These are phyloP conservation scores for Monilinia fructicola DNA, from an alignment of 2,329 filamentous ascomycete species.

Conservation along the genomic window DNA sequence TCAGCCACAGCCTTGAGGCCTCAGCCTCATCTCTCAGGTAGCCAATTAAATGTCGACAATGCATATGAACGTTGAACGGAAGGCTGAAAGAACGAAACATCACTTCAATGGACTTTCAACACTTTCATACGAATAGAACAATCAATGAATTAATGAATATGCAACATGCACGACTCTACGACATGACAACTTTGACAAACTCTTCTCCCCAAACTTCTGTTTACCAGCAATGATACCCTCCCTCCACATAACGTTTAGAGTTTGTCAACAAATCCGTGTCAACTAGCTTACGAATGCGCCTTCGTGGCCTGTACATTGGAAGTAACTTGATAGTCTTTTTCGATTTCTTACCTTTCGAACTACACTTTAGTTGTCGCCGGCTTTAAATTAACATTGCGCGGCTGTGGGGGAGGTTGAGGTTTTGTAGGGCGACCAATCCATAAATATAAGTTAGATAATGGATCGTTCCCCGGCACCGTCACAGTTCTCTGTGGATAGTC, in stretches of 20 bases:
- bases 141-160: conserved; percentile 18
- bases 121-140: neutral
- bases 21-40: neutral
- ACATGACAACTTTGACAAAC: neutral
- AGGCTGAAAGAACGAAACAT: conserved; percentile 26
- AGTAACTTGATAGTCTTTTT: conserved; percentile 10
- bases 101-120: neutral
- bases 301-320: conserved; percentile 29
- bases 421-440: conserved; percentile 13
- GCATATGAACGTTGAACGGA: neutral
- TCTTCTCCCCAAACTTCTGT: conserved; percentile 11
- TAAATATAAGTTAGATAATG: conserved; percentile 37
- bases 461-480: conserved; percentile 45
- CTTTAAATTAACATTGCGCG: conserved; percentile 16
- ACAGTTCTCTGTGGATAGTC: conserved; percentile 50
- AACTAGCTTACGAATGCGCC: conserved; percentile 28
- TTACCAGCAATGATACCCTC: conserved; percentile 39
- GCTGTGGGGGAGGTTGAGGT: conserved; percentile 34
- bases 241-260: conserved; percentile 36
- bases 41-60: conserved; percentile 2
- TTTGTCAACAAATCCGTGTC: conserved; percentile 31
- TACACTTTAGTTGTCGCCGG: neutral
- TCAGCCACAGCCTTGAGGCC: conserved; percentile 14
- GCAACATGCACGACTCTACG: conserved; percentile 2
- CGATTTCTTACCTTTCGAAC: neutral